Base-by-base conservation (phyloP, 345 rosid genomes). In the Bretschneidera sinensis region DNA sequence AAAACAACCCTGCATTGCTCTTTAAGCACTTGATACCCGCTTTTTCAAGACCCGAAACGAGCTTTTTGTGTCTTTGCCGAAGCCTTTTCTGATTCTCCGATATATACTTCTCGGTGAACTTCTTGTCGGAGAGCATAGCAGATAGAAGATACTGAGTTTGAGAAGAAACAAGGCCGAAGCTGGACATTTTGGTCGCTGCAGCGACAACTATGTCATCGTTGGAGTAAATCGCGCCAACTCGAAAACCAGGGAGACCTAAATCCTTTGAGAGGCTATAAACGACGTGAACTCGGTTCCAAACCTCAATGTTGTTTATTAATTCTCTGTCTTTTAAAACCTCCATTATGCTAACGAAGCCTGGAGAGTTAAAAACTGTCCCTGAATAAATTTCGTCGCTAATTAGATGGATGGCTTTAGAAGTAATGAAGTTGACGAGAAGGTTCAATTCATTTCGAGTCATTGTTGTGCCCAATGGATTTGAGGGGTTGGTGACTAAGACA, bases 321-420 rank as follows among this genome's bases (percentile, higher is more conserved):
- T 80, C 79, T 64, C 67, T 77, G 58, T 83, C 86, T 55, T 79
- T 74, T 7, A 88, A 54, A 56, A 85, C 76, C 55, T 88, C 96
- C 86, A 85, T 80, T 16, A 88, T 75, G 43, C 88, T 81, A 0
- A 88, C 50, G 58, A 85, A 88, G 17, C 68, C 80, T 18, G 84
- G 89, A n/a, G 86, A 81, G 69, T 64, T 73, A 61, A 88, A 88
- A 68, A 83, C 86, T 4, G 96, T 88, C 8, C 96, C 89, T 1
- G 92, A 81, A 54, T 88, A 88, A n/a, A 88, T 88, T 64, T 88
- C 96, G 58, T 85, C 96, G 72, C 96, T 83, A 1, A 88, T 77
- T 25, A 88, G 83, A 75, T 88, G 96, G 66, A 85, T 77, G 43
- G 65, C 64, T 48, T 88, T 88, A 21, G 58, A 72, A 5, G 83